Conservation (phyloP, 306 rosid species). For the Pueraria montana region DNA sequence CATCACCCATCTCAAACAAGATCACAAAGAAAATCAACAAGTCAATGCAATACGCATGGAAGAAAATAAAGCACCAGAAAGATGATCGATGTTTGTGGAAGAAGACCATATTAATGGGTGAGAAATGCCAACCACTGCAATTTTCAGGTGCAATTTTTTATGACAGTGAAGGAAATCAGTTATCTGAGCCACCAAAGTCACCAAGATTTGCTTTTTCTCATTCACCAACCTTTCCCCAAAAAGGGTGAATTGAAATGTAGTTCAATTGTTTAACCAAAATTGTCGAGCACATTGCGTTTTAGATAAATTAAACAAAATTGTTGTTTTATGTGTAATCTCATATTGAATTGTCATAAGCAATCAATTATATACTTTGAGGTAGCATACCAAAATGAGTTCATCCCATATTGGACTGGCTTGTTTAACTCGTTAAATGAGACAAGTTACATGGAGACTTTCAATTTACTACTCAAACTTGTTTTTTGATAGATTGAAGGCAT, state of each 20-base stretch:
- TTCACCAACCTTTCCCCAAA: neutral
- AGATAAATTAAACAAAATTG: neutral
- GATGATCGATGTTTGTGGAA: conserved; percentile 60
- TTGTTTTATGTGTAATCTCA: neutral
- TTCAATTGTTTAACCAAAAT: neutral
- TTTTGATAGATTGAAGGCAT: too few relatives aligned
- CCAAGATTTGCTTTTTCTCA: conserved; percentile 42
- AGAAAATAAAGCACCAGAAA: conserved; percentile 21
- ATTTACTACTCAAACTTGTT: neutral
- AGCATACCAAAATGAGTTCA: neutral
- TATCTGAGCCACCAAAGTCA: conserved; percentile 55
- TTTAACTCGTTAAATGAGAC: neutral
- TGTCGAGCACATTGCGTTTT: neutral
- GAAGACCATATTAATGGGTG: conserved; percentile 61
- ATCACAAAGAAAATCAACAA: conserved; percentile 22
- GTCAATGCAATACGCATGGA: neutral
- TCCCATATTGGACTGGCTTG: neutral
- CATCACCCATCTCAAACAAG: conserved; percentile 27
- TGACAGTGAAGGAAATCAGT: conserved; percentile 53
- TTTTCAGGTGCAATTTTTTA: conserved; percentile 61
- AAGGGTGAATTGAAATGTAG: neutral
- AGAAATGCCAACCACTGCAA: conserved; percentile 54
- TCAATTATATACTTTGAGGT: neutral
- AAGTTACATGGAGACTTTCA: neutral
- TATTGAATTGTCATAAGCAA: neutral